Base-by-base conservation (phyloP, 2,329 filamentous ascomycete species). In the Aureobasidium sp. region DNA sequence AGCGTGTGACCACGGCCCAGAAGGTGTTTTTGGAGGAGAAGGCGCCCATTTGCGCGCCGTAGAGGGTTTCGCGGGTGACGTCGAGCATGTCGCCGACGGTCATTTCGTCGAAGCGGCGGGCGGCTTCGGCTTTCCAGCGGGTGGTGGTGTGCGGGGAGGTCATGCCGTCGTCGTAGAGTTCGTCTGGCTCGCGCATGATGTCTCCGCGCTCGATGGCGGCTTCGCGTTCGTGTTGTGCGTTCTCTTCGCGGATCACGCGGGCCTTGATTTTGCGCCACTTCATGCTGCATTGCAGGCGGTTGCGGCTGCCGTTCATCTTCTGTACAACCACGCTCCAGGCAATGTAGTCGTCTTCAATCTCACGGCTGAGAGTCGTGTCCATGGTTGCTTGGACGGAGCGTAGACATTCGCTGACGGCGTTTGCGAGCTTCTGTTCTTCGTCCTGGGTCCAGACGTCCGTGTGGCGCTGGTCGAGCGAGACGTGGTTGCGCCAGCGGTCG, bases 401-500 rank as follows among this genome's bases (percentile, higher is more conserved):
- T 51, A 87, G 75, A 7, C 81, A 79, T 12, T 82, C 75, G 14
- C 80, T 73, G 3, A 91, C 82, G 11, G 80, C 78, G 1, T 75
- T 70, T 1, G 77, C 76, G 29, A 90, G 74, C 11, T 70, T 73
- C 0, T 75, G 72, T 68, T 88, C 85, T 67, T 91, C 88, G 0
- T 80, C 77, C 20, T 81, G 73, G 1, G 76, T 78, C 88, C 89
- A 91, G 1, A 75, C 72, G 37, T 82, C 81, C 45, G 77, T 81
- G 36, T 78, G 76, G 0, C 77, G 79, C 6, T 81, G 77, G 22
- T 82, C 82, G 60, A 83, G 86, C 49, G 86, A 75, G 25, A 88
- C 74, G 67, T 87, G 85, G 67, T 90, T 88, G 42, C 85, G 80
- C 77, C 86, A 89, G 3, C 88, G 84, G 70, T 90, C 87, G 56